Conservation (phyloP, 2,329 filamentous ascomycete genomes). For the Pezicula carpinea region DNA sequence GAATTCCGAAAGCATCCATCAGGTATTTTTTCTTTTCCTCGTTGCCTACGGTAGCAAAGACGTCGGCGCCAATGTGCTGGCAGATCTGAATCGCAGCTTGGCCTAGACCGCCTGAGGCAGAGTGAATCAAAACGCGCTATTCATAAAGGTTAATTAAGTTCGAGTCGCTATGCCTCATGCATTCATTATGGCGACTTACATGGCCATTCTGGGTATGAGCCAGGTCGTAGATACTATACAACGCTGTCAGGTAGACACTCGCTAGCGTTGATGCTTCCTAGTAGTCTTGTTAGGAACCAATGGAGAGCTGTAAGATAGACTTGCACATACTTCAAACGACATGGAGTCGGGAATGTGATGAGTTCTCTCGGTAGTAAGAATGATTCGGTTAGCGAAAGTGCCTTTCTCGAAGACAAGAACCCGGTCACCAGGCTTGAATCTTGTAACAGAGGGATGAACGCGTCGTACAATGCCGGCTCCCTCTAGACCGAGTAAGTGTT, state of each 20-base stretch:
- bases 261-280: conserved; percentile 34
- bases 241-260: conserved; percentile 22
- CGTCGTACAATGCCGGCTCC: neutral
- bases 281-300: neutral
- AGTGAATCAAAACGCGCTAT: conserved; percentile 25
- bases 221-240: conserved; percentile 9
- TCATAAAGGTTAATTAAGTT: neutral
- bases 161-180: neutral
- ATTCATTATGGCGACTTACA: neutral
- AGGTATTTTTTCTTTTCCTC: conserved; percentile 18
- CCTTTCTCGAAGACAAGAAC: conserved; percentile 6
- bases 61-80: conserved; percentile 22
- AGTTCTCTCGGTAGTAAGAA: neutral
- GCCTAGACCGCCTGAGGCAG: conserved; percentile 27
- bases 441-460: neutral
- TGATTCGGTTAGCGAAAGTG: conserved; percentile 7
- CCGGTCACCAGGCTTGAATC: conserved; percentile 17
- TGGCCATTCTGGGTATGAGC: conserved; percentile 16
- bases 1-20: conserved; percentile 26
- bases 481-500: neutral
- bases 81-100: conserved; percentile 26
- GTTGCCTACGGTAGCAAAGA: conserved; percentile 32
- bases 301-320: neutral
- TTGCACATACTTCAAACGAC: conserved; percentile 21
- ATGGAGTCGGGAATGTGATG: conserved; percentile 32